Conservation (phyloP, 208 protist genomes). For the Trypanosomatidae sp. region DNA sequence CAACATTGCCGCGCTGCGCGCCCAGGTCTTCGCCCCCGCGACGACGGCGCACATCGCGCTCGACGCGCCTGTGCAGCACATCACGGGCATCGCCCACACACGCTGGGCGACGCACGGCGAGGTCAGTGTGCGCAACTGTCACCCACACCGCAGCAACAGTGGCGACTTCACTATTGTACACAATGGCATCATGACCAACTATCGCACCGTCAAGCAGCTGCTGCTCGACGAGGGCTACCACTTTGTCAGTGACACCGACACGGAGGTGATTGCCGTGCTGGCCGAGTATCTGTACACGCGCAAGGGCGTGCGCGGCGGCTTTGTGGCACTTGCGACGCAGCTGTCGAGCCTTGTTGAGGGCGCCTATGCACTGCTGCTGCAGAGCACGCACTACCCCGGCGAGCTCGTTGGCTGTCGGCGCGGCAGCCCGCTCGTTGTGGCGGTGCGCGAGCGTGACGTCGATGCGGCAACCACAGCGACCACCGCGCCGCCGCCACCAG, state of each 20-base stretch:
- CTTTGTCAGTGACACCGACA: constrained; percentile 90
- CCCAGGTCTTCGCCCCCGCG: constrained; percentile 19
- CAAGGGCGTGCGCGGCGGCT: constrained; percentile 17
- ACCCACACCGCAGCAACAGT: constrained; percentile 80
- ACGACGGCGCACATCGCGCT: constrained; percentile 9
- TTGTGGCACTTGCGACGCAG: constrained; percentile 35
- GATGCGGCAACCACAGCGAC: constrained; percentile 4
- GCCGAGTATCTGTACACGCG: constrained; percentile 71
- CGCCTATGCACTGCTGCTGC: constrained; percentile 84
- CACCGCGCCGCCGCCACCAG: constrained; percentile 1
- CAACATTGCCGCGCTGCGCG: constrained; percentile 63
- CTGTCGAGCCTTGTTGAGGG: constrained; percentile 62
- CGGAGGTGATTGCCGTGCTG: constrained; percentile 89
- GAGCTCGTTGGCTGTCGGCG: constrained; percentile 82
- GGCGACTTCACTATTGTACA: constrained; percentile 85
- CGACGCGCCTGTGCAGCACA: constrained; percentile 15
- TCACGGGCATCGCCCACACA: constrained; percentile 92
- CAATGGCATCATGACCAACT: constrained; percentile 96
- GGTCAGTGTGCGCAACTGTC: constrained; percentile 88
- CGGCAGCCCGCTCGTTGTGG: constrained; percentile 90
- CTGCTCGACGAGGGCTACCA: constrained; percentile 58
- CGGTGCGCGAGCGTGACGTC: constrained; percentile 24
- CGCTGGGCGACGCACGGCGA: constrained; percentile 96
- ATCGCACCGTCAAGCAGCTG: constrained; percentile 53
- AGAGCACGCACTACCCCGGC: constrained; percentile 76